Conservation (phyloP, 1,139 yeast species). For the Scheffersomyces parashehatae region DNA sequence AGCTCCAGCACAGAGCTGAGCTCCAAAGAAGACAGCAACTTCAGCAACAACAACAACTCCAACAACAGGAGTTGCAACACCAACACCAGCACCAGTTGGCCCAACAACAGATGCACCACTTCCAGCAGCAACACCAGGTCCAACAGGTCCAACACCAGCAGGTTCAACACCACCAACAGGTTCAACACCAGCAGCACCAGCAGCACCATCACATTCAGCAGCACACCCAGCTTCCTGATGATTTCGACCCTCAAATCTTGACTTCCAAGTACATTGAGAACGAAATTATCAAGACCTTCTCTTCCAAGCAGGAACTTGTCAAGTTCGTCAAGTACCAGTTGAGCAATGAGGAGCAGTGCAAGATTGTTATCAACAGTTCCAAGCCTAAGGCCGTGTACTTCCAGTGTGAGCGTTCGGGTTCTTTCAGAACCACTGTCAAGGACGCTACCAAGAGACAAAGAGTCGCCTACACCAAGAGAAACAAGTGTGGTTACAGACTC, state of each 20-base stretch:
- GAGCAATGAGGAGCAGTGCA: slow-evolving; percentile 47
- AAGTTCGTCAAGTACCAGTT: slow-evolving; percentile 44
- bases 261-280: slow-evolving; percentile 41
- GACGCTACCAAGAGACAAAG: slow-evolving; percentile 49
- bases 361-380: slow-evolving; percentile 50
- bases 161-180: slow-evolving; percentile 5
- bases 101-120: slow-evolving; percentile 12
- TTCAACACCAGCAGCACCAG: slow-evolving; percentile 3
- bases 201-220: slow-evolving; percentile 1
- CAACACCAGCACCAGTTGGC: slow-evolving; percentile 3
- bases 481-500: slow-evolving; percentile 50
- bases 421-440: slow-evolving; percentile 51
- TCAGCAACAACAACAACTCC: slow-evolving; percentile 16
- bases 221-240: slow-evolving; percentile 7
- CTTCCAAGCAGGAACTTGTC: slow-evolving; percentile 43
- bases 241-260: slow-evolving; percentile 14
- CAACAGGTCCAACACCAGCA: slow-evolving; percentile 5
- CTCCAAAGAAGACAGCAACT: slow-evolving; percentile 24
- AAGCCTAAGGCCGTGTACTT: slow-evolving; percentile 54
- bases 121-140: slow-evolving; percentile 6
- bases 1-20: slow-evolving; percentile 27
- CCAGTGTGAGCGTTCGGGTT: slow-evolving; percentile 51
- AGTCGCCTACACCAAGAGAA: slow-evolving; percentile 53
- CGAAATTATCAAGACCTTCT: slow-evolving; percentile 48
- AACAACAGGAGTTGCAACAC: slow-evolving; percentile 11